phyloP scores from a whole-genome alignment of 1,284 basidiomycete species.

The Fomitiporia mediterranea region DNA sequence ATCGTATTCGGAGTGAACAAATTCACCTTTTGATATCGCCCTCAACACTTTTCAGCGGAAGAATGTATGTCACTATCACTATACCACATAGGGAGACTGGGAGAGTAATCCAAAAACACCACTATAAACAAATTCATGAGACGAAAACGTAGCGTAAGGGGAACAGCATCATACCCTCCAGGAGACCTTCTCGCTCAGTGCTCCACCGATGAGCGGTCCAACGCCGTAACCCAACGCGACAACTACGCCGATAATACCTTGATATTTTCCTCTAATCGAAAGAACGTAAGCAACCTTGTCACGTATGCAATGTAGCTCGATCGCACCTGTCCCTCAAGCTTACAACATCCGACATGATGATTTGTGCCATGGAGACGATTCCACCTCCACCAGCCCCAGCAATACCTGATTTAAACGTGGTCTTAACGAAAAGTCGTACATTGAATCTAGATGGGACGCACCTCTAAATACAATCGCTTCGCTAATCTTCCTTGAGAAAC shows the following conservation, averaged over 20 bases:
- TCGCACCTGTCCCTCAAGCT: constrained; percentile 52
- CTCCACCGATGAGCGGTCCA: constrained; percentile 58
- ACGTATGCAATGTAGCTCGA: neutral
- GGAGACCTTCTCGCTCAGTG: constrained; percentile 47
- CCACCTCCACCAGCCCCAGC: constrained; percentile 68
- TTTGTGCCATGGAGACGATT: constrained; percentile 60
- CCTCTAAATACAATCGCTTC: constrained; percentile 71
- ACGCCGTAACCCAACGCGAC: constrained; percentile 47
- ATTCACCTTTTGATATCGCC: constrained; percentile 48
- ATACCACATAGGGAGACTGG: constrained; percentile 53
- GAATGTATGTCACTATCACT: constrained; percentile 50
- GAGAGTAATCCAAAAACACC: constrained; percentile 66
- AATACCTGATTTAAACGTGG: constrained; percentile 29
- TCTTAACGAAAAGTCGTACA: neutral
- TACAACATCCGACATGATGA: constrained; percentile 62
- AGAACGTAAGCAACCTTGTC: neutral
- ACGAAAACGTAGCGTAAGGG: constrained; percentile 11
- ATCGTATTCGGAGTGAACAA: neutral
- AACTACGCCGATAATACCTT: constrained; percentile 55
- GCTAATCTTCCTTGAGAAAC: constrained; percentile 58
- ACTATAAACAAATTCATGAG: constrained; percentile 31
- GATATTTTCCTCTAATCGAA: constrained; percentile 51
- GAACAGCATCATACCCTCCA: constrained; percentile 51
- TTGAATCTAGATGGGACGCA: neutral
- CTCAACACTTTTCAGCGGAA: constrained; percentile 62